phyloP scores from a whole-genome alignment of 2,329 filamentous ascomycete genomes.

The Aspergillus pseudoterreus region DNA sequence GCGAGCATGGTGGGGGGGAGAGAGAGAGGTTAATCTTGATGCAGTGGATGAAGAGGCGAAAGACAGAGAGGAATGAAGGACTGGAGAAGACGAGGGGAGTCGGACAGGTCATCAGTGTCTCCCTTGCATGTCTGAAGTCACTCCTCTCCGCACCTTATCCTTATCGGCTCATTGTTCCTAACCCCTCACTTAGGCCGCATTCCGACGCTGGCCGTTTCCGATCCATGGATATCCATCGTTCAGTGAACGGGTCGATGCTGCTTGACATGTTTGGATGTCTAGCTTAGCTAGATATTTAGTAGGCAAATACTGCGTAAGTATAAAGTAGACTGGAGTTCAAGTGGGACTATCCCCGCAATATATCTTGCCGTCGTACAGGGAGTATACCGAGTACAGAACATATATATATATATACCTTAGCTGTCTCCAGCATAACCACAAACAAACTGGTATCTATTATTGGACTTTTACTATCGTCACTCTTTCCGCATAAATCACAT shows the following conservation, averaged over 20 bases:
- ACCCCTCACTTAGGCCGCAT: neutral
- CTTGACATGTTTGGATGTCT: neutral
- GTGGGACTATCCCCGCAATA: neutral
- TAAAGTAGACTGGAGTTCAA: neutral
- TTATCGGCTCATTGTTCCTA: neutral
- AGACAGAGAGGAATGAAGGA: neutral
- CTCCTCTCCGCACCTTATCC: slow-evolving; percentile 28
- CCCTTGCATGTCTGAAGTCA: neutral
- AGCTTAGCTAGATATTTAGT: neutral
- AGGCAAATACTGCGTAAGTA: no score
- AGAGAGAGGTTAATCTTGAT: neutral
- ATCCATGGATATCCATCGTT: no score
- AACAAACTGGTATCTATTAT: slow-evolving; percentile 31
- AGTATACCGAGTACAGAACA: no score
- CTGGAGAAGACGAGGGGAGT: neutral
- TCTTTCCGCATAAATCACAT: slow-evolving; percentile 24
- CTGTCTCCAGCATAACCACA: no score
- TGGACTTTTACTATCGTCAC: slow-evolving; percentile 24
- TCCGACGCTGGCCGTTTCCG: neutral
- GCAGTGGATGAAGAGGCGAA: neutral
- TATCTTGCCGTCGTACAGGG: neutral
- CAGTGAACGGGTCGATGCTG: no score
- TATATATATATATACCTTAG: no score
- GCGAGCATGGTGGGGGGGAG: neutral
- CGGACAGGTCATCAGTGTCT: neutral